These are phyloP conservation scores for Tolypocladium cylindrosporum DNA, from an alignment of 2,329 filamentous ascomycete genomes.

Conservation along the genomic window DNA sequence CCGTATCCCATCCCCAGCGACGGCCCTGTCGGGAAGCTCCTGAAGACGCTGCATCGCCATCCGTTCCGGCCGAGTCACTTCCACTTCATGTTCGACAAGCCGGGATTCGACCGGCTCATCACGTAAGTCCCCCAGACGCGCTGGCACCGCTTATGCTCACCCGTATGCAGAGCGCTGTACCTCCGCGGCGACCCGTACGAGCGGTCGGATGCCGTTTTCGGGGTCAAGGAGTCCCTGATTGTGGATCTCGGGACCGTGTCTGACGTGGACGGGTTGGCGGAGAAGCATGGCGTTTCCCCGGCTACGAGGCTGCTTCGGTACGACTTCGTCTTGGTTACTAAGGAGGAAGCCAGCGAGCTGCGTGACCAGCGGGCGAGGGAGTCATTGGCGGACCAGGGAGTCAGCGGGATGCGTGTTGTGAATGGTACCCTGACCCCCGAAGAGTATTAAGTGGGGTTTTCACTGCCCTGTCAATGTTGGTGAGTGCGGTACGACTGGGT, in stretches of 20 bases:
- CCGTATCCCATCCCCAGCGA: not conserved
- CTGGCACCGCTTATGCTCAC: not conserved
- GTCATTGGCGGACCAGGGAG: not conserved
- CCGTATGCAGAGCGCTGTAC: not conserved
- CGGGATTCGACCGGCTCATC: not conserved
- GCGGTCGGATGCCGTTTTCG: not conserved
- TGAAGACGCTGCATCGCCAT: not conserved
- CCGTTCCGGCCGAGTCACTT: not conserved
- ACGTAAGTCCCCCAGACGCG: not conserved
- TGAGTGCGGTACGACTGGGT: too few species aligned
- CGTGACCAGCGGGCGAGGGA: not conserved
- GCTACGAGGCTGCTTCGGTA: not conserved
- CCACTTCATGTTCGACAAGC: not conserved
- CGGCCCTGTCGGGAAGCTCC: not conserved
- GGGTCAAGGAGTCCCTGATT: not conserved
- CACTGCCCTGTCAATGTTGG: too few species aligned
- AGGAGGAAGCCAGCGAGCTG: not conserved
- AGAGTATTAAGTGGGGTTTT: not conserved
- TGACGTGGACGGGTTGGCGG: not conserved
- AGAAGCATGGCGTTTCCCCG: not conserved
- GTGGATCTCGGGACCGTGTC: not conserved
- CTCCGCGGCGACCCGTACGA: not conserved
- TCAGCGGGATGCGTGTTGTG: not conserved
- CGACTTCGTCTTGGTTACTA: not conserved
- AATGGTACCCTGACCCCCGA: not conserved